Evolutionary conservation across 768 basidiomycete genomes (phyloP).

Genomic region (Russula compacta): DNA sequence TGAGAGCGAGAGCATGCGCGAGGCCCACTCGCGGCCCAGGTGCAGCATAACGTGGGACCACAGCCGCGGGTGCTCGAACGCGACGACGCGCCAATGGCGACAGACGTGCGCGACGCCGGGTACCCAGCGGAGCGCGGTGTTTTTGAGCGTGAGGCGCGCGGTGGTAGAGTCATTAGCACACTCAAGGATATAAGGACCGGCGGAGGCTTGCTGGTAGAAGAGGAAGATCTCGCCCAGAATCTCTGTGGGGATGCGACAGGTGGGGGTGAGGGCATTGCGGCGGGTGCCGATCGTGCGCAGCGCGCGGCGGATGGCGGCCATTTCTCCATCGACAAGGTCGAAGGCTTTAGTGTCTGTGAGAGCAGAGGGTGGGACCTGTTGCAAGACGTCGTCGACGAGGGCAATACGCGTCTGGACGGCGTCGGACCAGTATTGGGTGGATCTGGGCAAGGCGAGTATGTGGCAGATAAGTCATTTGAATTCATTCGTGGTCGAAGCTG

Average conservation of each 20-base stretch:
- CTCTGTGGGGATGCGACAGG: slow-evolving; percentile 12
- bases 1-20: slow-evolving; percentile 6
- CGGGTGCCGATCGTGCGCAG: slow-evolving; percentile 6
- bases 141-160: not conserved
- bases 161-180: not conserved
- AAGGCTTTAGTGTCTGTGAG: not conserved
- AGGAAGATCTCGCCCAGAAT: slow-evolving; percentile 14
- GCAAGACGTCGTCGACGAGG: slow-evolving; percentile 7
- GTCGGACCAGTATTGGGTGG: slow-evolving; percentile 13
- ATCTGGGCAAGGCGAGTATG: not conserved
- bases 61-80: slow-evolving; percentile 3
- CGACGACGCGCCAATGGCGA: slow-evolving; percentile 11
- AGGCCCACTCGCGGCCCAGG: slow-evolving; percentile 5
- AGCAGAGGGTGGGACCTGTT: slow-evolving; percentile 1
- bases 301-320: slow-evolving; percentile 6
- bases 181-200: not conserved
- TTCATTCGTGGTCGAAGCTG: not conserved
- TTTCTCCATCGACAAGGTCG: slow-evolving; percentile 6
- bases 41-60: slow-evolving; percentile 3
- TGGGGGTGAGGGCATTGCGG: slow-evolving; percentile 10
- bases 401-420: slow-evolving; percentile 7
- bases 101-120: slow-evolving; percentile 12
- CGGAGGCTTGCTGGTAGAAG: slow-evolving; percentile 1
- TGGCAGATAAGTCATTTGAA: not conserved
- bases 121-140: slow-evolving; percentile 3